Percentiles rank a stretch among this genome's conserved stretches.
phyloP scores from a whole-genome alignment of 805 yeast species.

The Priceomyces carsonii region DNA sequence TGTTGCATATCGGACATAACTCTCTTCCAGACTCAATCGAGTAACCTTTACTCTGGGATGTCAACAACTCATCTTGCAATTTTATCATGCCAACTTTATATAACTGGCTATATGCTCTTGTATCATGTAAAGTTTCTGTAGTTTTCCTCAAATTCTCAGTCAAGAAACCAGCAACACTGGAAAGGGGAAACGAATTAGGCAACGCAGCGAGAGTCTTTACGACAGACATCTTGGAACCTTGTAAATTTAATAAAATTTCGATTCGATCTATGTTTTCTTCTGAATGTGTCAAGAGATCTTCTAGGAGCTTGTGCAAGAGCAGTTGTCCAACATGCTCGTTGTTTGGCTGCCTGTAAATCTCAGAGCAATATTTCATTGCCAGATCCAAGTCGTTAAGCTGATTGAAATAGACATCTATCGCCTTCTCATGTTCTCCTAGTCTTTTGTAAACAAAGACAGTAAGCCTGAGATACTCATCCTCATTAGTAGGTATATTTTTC shows the following conservation, averaged over 20 bases:
- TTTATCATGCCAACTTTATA: constrained; percentile 55
- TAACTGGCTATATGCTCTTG: constrained; percentile 47
- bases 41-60: constrained; percentile 35
- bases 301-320: constrained; percentile 52
- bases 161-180: constrained; percentile 45
- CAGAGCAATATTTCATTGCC: constrained; percentile 64
- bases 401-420: constrained; percentile 60
- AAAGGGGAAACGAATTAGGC: constrained; percentile 52
- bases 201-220: constrained; percentile 47
- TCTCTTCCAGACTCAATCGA: constrained; percentile 39
- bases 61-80: constrained; percentile 44
- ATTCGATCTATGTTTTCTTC: constrained; percentile 37
- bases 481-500: constrained; percentile 32
- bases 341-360: constrained; percentile 36
- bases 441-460: constrained; percentile 59
- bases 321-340: constrained; percentile 41
- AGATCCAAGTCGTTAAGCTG: constrained; percentile 54
- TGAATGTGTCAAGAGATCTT: constrained; percentile 43
- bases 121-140: constrained; percentile 38
- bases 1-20: constrained; percentile 61
- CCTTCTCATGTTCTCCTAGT: constrained; percentile 60
- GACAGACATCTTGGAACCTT: constrained; percentile 51
- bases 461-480: constrained; percentile 40
- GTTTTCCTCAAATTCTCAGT: constrained; percentile 44
- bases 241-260: constrained; percentile 39